Evolutionary conservation across 1,284 basidiomycete species (phyloP), one percentile per base, ranked within the genome.

Genomic region (Leccinum subfulvum): DNA sequence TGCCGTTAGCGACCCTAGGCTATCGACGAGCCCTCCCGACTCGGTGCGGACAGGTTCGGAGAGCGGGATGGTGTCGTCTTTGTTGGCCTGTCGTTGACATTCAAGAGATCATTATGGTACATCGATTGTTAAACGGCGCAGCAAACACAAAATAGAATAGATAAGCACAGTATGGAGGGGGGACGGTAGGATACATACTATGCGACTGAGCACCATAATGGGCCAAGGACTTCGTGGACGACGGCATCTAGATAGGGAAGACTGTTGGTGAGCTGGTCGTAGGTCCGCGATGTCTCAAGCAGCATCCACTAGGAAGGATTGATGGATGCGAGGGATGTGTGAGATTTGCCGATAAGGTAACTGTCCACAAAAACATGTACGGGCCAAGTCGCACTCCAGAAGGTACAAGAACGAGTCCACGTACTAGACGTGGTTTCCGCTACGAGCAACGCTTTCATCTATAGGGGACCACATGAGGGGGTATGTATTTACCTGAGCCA

Each of bases 1-100:
- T 79, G 1, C 83, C 83, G 68, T 81, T 81, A 4, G 75, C 67
- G 49, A 87, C 71, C 74, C 61, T 39, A 85, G 28, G 7, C 28
- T 28, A 28, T 28, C 26, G 26, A 26, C 26, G 26, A 26, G 26
- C 26, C 26, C 26, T 26, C 26, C 26, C 26, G 26, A 26, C 26
- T 26, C 26, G 26, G 26, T 26, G 26, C 26, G 26, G 26, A 26
- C 26, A 26, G 26, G 26, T 26, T 26, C 26, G 26, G 26, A 26
- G 26, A 26, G 26, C 26, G 26, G 26, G 26, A 26, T 26, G 26
- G 26, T 26, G 6, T 26, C 26, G 28, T 28, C 28, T 7, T 28
- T 28, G 8, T 28, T 28, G 28, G 69, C 84, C 59, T 66, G 11
- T 18, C 26, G 30, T 53, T 23, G 51, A 26, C 16, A 55, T 33